These are phyloP conservation scores for Hypoxylon intermedium DNA, from an alignment of 495 filamentous ascomycete species.

Conservation along the genomic window DNA sequence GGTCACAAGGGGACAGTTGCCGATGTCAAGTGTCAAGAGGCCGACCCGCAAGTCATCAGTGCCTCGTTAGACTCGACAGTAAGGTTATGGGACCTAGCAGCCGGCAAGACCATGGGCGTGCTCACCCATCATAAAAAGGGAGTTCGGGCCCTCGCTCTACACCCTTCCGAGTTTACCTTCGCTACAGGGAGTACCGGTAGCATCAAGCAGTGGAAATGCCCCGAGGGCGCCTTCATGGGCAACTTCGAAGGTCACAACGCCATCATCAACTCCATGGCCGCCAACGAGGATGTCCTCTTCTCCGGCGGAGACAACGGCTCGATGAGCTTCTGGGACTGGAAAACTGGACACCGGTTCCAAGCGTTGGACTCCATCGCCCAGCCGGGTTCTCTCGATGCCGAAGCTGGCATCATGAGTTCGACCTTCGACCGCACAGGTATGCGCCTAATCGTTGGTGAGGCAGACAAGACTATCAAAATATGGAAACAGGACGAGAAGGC, in stretches of 20 bases:
- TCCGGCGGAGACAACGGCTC: slow-evolving; percentile 96
- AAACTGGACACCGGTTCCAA: slow-evolving; percentile 92
- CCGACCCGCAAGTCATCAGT: slow-evolving; percentile 93
- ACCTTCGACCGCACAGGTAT: slow-evolving; percentile 90
- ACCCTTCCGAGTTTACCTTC: slow-evolving; percentile 96
- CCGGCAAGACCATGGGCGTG: slow-evolving; percentile 93
- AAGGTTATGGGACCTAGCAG: slow-evolving; percentile 94
- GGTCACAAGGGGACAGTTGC: slow-evolving; percentile 92
- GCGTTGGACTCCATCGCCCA: slow-evolving; percentile 87
- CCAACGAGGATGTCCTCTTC: slow-evolving; percentile 94
- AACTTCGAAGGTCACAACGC: slow-evolving; percentile 97
- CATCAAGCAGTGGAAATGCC: slow-evolving; percentile 99
- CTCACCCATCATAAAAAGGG: slow-evolving; percentile 99
- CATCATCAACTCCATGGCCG: slow-evolving; percentile 92
- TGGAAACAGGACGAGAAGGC: slow-evolving; percentile 93
- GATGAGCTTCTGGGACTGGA: slow-evolving; percentile 99
- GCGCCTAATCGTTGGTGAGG: slow-evolving; percentile 89
- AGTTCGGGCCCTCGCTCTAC: slow-evolving; percentile 82
- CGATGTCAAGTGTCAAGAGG: slow-evolving; percentile 90
- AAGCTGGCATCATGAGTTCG: slow-evolving; percentile 90
- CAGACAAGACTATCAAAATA: slow-evolving; percentile 98
- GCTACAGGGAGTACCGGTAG: slow-evolving; percentile 86
- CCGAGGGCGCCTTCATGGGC: slow-evolving; percentile 98
- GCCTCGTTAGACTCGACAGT: slow-evolving; percentile 91
- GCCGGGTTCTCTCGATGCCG: slow-evolving; percentile 91